Evolutionary conservation across 2,329 filamentous ascomycete species (phyloP).

Genomic region (Fusarium keratoplasticum): DNA sequence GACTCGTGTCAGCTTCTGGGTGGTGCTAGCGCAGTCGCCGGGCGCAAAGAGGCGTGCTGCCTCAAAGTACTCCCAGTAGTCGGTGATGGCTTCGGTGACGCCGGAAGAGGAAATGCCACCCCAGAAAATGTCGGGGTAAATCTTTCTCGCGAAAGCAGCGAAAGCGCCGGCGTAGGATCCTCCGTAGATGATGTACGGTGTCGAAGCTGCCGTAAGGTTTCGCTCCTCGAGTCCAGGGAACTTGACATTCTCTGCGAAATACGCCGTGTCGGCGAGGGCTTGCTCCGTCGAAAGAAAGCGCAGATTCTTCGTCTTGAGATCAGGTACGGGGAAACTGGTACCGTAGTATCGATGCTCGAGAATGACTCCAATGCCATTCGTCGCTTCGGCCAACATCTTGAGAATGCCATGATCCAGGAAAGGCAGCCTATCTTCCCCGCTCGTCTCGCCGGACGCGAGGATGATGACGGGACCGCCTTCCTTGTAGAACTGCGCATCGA

Average conservation of each 20-base stretch:
- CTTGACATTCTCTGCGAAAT: conserved; percentile 79
- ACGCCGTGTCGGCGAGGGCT: conserved; percentile 82
- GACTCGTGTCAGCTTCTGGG: conserved; percentile 66
- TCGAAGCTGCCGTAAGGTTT: conserved; percentile 73
- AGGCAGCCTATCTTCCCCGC: conserved; percentile 70
- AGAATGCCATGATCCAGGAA: conserved; percentile 85
- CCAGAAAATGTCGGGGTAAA: conserved; percentile 84
- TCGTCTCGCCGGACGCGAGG: conserved; percentile 78
- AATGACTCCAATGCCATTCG: conserved; percentile 80
- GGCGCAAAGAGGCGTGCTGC: conserved; percentile 62
- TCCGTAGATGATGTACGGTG: conserved; percentile 83
- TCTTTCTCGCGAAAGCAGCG: conserved; percentile 78
- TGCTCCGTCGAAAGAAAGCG: conserved; percentile 89
- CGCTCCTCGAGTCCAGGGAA: conserved; percentile 77
- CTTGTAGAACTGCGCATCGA: conserved; percentile 81
- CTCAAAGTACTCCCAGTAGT: conserved; percentile 76
- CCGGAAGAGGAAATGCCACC: conserved; percentile 84
- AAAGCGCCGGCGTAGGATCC: conserved; percentile 87
- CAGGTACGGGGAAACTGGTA: conserved; percentile 73
- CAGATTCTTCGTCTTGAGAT: conserved; percentile 76
- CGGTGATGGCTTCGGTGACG: conserved; percentile 80
- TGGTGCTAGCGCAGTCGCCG: conserved; percentile 71
- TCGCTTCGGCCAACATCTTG: conserved; percentile 75
- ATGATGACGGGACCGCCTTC: conserved; percentile 85
- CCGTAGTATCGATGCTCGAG: conserved; percentile 93